Base-by-base conservation (phyloP, 1,284 basidiomycete species). In the Ustanciosporium gigantosporum region DNA sequence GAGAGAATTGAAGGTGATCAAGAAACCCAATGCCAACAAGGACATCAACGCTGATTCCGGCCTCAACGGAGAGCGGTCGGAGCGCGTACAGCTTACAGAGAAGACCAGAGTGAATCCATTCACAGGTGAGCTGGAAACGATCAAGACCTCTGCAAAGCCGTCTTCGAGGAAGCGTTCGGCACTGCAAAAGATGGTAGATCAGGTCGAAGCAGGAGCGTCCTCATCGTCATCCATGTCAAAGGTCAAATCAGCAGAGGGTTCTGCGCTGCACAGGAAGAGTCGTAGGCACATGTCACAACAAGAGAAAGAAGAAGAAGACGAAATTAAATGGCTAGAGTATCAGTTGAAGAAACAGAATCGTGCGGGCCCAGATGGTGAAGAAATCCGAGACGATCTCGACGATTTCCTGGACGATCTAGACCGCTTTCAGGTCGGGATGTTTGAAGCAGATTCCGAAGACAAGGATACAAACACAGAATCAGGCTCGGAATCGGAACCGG, bases 281-380 rank as follows among this genome's bases (percentile, higher is more conserved):
- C 31, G 55, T 20, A 43, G 38, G 15, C 45, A 53, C 21, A 58
- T 68, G 66, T 64, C 39, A 0, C 64, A 67, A 35, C 58, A 55
- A 20, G 75, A 77, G 38, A 59, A 65, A 25, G 65, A 75, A 13
- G 75, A 77, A 24, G 74, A 76, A 31, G 73, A 77, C 35, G 75
- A 77, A 49, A 77, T 77, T 25, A 49, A 59, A 2, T 77, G 75
- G 75, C 57, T 77, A 7, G 75, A 77, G 34, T 58, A 67, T 21
- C 65, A 72, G 22, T 46, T 77, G 17, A 58, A 56, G 1, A 59
- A 58, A 17, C 45, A 46, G 19, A 6, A 17, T 16, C 7, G 15
- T 7, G 11, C 21, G 8, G 24, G 24, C n/a, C 38, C 50, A 11
- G 24, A 39, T 13, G 62, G 55, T 3, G 24, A 50, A 16, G 56